Evolutionary conservation across 176 grass and related monocot species (phyloP).

Genomic region (Carex pumila): DNA sequence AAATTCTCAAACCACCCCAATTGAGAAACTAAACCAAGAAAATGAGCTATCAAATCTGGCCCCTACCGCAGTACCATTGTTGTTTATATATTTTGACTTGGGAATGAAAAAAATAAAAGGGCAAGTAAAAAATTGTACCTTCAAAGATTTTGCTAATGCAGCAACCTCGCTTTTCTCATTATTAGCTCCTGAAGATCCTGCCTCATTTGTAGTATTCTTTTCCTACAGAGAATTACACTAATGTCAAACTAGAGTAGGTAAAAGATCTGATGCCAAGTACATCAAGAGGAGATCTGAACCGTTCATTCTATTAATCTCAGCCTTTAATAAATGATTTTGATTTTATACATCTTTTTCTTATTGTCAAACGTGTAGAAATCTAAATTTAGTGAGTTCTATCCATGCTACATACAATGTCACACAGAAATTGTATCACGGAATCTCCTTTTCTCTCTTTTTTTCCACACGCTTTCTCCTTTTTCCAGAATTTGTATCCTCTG

Average conservation of each 20-base stretch:
- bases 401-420: no score
- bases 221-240: constrained; percentile 42
- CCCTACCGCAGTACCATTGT: neutral
- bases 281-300: no score
- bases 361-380: no score
- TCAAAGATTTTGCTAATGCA: constrained; percentile 70
- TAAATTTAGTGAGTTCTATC: no score
- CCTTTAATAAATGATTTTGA: no score
- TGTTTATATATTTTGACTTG: neutral
- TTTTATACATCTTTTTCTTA: no score
- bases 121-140: constrained; percentile 32
- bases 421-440: no score
- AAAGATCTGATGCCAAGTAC: neutral
- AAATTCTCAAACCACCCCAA: neutral
- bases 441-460: no score
- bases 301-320: no score
- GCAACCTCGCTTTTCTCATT: constrained; percentile 30
- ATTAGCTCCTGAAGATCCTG: constrained; percentile 38
- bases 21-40: neutral
- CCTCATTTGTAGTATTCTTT: constrained; percentile 27
- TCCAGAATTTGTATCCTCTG: no score
- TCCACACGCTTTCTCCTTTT: no score
- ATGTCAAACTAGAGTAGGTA: constrained; percentile 14
- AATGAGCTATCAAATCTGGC: neutral
- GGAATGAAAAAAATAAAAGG: neutral